phyloP scores from a whole-genome alignment of 2,329 filamentous ascomycete species.

The Aspergillus sp. region DNA sequence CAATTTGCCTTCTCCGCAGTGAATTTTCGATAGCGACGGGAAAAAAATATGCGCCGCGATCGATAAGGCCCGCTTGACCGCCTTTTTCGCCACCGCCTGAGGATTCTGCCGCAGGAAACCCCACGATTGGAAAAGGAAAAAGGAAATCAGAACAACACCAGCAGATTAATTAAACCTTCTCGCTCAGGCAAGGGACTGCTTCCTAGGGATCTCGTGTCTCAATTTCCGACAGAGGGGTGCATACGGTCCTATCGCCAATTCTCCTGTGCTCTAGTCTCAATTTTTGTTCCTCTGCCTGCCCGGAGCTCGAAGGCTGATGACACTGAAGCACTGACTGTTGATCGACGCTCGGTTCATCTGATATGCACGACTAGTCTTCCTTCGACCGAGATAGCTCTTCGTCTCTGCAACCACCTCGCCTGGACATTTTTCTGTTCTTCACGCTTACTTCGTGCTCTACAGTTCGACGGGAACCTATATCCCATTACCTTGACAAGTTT shows the following conservation, averaged over 20 bases:
- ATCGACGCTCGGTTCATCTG: conserved; percentile 6
- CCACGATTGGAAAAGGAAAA: conserved; percentile 28
- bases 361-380: conserved; percentile 15
- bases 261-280: background rate
- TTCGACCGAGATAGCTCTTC: conserved; percentile 7
- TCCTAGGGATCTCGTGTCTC: background rate
- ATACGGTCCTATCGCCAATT: background rate
- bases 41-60: conserved; percentile 20
- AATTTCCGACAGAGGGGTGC: background rate
- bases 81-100: conserved; percentile 24
- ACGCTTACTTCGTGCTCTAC: background rate
- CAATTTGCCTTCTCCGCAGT: conserved; percentile 1
- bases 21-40: conserved; percentile 4
- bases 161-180: background rate
- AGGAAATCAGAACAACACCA: background rate
- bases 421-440: background rate
- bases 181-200: conserved; percentile 4
- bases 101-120: conserved; percentile 26
- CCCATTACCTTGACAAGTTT: too few species aligned
- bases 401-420: conserved; percentile 4
- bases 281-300: background rate
- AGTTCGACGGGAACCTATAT: too few species aligned
- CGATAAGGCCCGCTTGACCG: conserved; percentile 33
- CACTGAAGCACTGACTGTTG: background rate
- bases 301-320: background rate